These are phyloP conservation scores for Bruguiera parviflora DNA, from an alignment of 345 rosid species.

Conservation along the genomic window DNA sequence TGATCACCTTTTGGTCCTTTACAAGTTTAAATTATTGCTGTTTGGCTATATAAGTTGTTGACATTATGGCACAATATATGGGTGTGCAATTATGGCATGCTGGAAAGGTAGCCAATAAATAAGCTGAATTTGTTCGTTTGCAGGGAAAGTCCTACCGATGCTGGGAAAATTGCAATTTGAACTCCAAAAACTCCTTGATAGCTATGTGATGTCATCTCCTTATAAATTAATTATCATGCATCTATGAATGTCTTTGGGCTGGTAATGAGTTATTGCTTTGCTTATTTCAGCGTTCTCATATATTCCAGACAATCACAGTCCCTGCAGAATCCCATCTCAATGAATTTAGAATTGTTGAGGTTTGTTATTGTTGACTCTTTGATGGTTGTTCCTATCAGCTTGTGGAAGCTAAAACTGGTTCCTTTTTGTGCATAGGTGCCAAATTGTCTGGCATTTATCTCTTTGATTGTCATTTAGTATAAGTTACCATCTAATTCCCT, in stretches of 20 bases:
- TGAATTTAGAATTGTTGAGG: constrained; percentile 95
- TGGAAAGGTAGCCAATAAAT: neutral
- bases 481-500: neutral
- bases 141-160: constrained; percentile 73
- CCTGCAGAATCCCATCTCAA: constrained; percentile 91
- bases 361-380: constrained; percentile 38
- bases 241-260: neutral
- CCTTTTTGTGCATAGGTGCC: neutral
- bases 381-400: constrained; percentile 4
- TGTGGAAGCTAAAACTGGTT: neutral
- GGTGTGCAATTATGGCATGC: neutral
- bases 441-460: neutral
- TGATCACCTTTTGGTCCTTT: too few relatives aligned
- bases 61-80: neutral
- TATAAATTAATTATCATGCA: neutral
- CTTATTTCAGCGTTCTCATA: constrained; percentile 68
- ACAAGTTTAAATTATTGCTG: too few relatives aligned
- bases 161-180: constrained; percentile 82
- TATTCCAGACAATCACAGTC: constrained; percentile 67
- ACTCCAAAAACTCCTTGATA: constrained; percentile 78
- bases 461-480: neutral
- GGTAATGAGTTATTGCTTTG: constrained; percentile 16
- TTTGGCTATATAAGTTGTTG: too few relatives aligned
- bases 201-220: constrained; percentile 66
- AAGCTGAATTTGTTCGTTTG: constrained; percentile 12